Evolutionary conservation across 2,329 filamentous ascomycete species (phyloP).

Genomic region (Talaromyces sp.): DNA sequence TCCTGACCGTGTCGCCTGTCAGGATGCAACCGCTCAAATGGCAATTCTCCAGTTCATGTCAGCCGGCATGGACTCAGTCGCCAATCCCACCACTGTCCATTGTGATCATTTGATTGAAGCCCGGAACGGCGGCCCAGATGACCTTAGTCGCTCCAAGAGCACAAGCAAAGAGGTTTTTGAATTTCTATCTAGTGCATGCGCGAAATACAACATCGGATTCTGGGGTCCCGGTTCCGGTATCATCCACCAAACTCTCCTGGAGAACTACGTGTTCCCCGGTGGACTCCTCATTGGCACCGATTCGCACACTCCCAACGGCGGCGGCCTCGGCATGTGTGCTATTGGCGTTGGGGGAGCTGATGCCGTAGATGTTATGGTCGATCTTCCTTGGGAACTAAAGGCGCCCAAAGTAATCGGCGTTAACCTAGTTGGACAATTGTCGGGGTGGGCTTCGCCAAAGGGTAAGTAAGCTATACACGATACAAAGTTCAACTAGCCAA

Average conservation of each 20-base stretch:
- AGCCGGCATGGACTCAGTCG: constrained; percentile 90
- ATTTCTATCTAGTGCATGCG: constrained; percentile 87
- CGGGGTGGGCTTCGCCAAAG: constrained; percentile 90
- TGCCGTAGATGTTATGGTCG: constrained; percentile 55
- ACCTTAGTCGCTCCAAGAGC: constrained; percentile 68
- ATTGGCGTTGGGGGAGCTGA: too few species aligned
- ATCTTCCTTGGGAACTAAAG: constrained; percentile 96
- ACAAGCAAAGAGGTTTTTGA: constrained; percentile 99
- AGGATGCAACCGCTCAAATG: constrained; percentile 99
- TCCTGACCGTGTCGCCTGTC: constrained; percentile 95
- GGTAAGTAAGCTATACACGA: constrained; percentile 48
- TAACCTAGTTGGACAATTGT: constrained; percentile 82
- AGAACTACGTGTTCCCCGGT: constrained; percentile 99
- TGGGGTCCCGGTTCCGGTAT: constrained; percentile 98
- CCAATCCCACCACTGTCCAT: constrained; percentile 93
- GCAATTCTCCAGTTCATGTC: constrained; percentile 99
- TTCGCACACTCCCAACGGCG: constrained; percentile 94
- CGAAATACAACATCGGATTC: constrained; percentile 99
- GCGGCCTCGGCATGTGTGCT: constrained; percentile 54
- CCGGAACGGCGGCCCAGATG: constrained; percentile 86
- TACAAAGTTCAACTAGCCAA: too few species aligned
- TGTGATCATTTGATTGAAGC: constrained; percentile 99
- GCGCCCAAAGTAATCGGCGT: constrained; percentile 96
- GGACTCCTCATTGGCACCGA: constrained; percentile 96
- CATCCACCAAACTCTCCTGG: constrained; percentile 96